Evolutionary conservation across 1,284 basidiomycete species (phyloP), one percentile per base, ranked within the genome.

Genomic region (Malassezia psittaci): DNA sequence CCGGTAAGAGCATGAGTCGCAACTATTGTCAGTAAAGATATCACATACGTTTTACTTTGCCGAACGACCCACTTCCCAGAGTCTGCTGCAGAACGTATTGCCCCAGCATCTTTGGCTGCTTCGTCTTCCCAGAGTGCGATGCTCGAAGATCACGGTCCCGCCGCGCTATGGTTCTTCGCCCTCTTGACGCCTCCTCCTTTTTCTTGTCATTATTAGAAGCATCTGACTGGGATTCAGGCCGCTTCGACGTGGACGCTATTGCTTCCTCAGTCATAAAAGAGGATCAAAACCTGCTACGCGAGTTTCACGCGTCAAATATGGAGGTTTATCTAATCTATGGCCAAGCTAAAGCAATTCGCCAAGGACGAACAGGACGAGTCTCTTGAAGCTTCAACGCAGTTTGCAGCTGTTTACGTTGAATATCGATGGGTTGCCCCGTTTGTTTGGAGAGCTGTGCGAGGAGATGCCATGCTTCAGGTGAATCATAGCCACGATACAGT

Each of bases 1-100:
- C 90, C 90, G 0, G 93, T 96, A 64, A 96, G 83, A 41, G 87
- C 87, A 76, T 98, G 93, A 12, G 84, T 84, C 34, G 90, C 93
- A 81, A 93, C 90, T 96, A 75, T 16, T 10, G 16, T 5, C 6
- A 34, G 39, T 9, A 6, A 8, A 13, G 5, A 1, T n/a, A 6
- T 10, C 18, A 69, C 88, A 77, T 76, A 93, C 90, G 87, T 80
- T 96, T 96, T 74, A 98, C 93, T 77, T 96, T 96, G 56, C 91
- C 93, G 77, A 96, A 98, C 12, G 88, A 91, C 16, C 93, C 93
- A 59, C 79, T 78, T 0, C 81, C 80, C 9, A 81, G 69, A 1
- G 80, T 81, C 52, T 78, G 75, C 37, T 64, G 63, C 18, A 74
- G 57, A 35, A 67, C 69, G 59, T 74, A 74, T 47, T 71, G 68